Conservation (phyloP, 768 basidiomycete genomes). For the Lentinula detonsa region DNA sequence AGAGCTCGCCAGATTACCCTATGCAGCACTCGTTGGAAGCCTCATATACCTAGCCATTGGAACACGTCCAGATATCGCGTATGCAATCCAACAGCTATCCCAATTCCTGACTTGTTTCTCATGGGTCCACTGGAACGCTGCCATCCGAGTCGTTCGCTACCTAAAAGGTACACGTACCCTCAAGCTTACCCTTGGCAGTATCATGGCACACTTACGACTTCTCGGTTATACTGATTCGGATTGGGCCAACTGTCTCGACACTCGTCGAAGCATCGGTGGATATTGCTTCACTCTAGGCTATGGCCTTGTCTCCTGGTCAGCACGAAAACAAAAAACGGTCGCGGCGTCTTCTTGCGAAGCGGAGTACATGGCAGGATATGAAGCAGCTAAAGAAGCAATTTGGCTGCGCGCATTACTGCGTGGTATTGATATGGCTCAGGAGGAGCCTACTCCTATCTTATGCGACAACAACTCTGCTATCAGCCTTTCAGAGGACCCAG, state of each 20-base stretch:
- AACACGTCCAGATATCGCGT: constrained; percentile 25
- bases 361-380: constrained; percentile 23
- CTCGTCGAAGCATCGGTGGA: constrained; percentile 19
- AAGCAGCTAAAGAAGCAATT: constrained; percentile 16
- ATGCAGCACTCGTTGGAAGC: constrained; percentile 17
- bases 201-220: constrained; percentile 7
- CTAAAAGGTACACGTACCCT: constrained; percentile 15
- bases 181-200: constrained; percentile 12
- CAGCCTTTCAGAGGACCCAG: constrained; percentile 13
- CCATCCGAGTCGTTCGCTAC: constrained; percentile 28
- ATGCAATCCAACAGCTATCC: constrained; percentile 18
- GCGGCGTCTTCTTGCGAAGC: constrained; percentile 24
- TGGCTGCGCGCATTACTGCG: constrained; percentile 14
- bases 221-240: constrained; percentile 19
- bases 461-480: constrained; percentile 21
- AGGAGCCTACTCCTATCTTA: constrained; percentile 7
- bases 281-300: constrained; percentile 21
- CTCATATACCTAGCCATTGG: constrained; percentile 20
- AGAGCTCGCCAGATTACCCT: constrained; percentile 15
- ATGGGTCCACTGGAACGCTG: constrained; percentile 25
- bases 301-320: constrained; percentile 23
- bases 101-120: constrained; percentile 22
- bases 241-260: constrained; percentile 16
- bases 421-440: constrained; percentile 8
- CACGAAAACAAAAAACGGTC: constrained; percentile 24